Conservation (phyloP, 2,329 filamentous ascomycete genomes). For the Ophiostoma australiae region DNA sequence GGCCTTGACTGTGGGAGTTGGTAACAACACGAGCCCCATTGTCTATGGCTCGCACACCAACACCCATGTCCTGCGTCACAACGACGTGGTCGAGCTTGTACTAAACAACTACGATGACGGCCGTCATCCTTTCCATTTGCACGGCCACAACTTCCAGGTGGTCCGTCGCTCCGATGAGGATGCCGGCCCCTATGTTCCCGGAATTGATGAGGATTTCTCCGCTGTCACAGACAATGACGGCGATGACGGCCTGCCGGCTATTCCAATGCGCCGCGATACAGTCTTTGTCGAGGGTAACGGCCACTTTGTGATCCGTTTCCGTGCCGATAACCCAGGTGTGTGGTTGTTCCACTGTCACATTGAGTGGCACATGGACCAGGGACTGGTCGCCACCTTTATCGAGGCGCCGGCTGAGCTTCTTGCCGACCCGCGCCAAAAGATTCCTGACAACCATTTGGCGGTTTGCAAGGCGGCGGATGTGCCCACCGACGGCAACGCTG, state of each 20-base stretch:
- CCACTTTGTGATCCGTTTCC: constrained; percentile 47
- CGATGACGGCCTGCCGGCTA: constrained; percentile 39
- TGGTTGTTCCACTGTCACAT: constrained; percentile 51
- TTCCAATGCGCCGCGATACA: constrained; percentile 54
- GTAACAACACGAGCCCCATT: constrained; percentile 50
- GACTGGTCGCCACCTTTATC: constrained; percentile 41
- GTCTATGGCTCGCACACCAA: constrained; percentile 65
- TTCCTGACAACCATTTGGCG: constrained; percentile 57
- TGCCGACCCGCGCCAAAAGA: constrained; percentile 42
- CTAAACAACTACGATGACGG: constrained; percentile 38
- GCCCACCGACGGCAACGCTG: constrained; percentile 30
- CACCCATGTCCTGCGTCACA: constrained; percentile 61
- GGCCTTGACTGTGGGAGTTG: constrained; percentile 58
- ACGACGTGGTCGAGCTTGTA: constrained; percentile 65
- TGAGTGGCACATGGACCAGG: constrained; percentile 51
- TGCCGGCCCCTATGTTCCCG: constrained; percentile 49
- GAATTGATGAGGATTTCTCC: constrained; percentile 31
- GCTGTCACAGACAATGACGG: not conserved
- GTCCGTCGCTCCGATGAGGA: constrained; percentile 59
- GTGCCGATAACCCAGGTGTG: constrained; percentile 43
- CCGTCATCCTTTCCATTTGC: constrained; percentile 28
- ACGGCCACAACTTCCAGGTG: constrained; percentile 29
- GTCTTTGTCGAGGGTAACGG: constrained; percentile 42
- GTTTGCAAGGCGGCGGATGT: constrained; percentile 44
- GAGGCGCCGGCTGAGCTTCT: constrained; percentile 42